These are phyloP conservation scores for Xylaria sp. DNA, from an alignment of 2,329 filamentous ascomycete genomes.

Conservation along the genomic window DNA sequence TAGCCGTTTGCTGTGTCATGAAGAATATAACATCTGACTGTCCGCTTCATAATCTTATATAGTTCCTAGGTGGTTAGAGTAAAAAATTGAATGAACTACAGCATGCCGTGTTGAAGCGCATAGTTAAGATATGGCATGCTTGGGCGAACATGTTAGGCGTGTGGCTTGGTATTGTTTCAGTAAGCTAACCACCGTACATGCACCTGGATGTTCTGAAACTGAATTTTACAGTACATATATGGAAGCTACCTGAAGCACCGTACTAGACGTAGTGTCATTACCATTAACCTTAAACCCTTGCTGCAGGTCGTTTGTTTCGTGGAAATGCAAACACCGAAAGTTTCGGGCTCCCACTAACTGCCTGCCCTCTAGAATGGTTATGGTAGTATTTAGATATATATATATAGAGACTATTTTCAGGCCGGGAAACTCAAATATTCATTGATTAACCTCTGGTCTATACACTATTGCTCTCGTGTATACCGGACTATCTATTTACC, in stretches of 20 bases:
- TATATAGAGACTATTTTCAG: no score
- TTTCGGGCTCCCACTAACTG: no score
- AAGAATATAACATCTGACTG: no score
- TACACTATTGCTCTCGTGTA: no score
- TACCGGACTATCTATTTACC: no score
- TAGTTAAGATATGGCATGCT: not conserved
- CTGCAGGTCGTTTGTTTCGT: not conserved
- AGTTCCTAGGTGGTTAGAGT: not conserved
- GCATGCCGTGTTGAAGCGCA: not conserved
- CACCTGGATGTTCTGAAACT: not conserved
- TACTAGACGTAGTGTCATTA: not conserved
- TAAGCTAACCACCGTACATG: not conserved
- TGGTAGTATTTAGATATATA: no score
- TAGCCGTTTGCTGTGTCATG: no score
- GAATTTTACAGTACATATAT: not conserved
- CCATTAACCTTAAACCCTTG: not conserved
- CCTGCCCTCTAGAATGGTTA: no score
- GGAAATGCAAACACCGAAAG: not conserved
- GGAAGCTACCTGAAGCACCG: not conserved
- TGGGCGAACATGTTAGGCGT: not conserved
- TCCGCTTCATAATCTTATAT: not conserved
- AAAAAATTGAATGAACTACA: not conserved
- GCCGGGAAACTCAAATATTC: no score
- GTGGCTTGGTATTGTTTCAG: not conserved
- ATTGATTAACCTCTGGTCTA: no score